Evolutionary conservation across 352 stramenopile genomes (phyloP).

Genomic region (Lagenidium sp.): DNA sequence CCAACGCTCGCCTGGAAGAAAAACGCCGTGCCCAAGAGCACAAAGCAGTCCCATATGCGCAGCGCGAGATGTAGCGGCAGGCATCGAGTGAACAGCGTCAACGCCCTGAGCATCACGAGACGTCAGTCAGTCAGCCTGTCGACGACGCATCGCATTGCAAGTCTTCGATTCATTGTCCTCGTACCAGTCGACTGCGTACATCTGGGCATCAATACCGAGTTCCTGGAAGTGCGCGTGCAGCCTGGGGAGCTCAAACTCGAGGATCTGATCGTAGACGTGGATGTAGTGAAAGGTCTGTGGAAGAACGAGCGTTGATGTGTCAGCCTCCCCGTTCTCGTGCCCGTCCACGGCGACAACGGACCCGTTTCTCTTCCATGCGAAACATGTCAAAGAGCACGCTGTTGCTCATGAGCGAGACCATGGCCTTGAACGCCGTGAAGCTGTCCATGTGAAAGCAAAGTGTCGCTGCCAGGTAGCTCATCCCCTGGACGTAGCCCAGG

Average conservation of each 20-base stretch:
- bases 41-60: constrained; percentile 80
- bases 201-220: constrained; percentile 70
- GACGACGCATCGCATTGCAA: no score
- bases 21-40: constrained; percentile 68
- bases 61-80: constrained; percentile 64
- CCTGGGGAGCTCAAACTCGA: constrained; percentile 68
- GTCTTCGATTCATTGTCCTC: no score
- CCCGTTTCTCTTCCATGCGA: constrained; percentile 64
- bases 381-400: constrained; percentile 87
- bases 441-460: constrained; percentile 86
- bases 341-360: no score
- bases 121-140: no score
- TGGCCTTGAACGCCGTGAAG: constrained; percentile 80
- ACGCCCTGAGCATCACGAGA: constrained; percentile 54
- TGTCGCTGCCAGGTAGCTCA: constrained; percentile 81
- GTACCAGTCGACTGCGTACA: constrained; percentile 84
- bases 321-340: no score
- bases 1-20: constrained; percentile 85
- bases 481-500: constrained; percentile 80
- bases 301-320: no score
- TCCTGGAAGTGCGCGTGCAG: constrained; percentile 60
- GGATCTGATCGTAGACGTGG: constrained; percentile 60
- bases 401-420: constrained; percentile 76
- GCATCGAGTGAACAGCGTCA: constrained; percentile 75
- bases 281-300: constrained; percentile 82